Base-by-base conservation (phyloP, 1,139 yeast species). In the Geotrichum bryndzae region DNA sequence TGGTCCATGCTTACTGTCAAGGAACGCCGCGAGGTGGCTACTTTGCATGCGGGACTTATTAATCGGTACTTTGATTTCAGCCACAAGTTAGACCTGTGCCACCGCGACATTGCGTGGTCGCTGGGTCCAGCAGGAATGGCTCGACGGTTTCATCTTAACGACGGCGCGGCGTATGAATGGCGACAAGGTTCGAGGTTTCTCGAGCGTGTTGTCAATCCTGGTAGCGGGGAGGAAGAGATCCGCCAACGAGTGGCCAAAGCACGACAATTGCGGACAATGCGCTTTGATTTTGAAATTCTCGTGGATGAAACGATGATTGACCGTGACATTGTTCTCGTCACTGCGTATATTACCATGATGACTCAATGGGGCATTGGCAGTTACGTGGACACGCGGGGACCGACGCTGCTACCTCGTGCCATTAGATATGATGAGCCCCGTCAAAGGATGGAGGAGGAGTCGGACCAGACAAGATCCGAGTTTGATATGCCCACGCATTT, bases 281-380 rank as follows among this genome's bases (percentile, higher is more conserved):
- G 81, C 66, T 79, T 84, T 67, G 88, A 85, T 70, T 85, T 80
- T 72, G 88, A 84, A 71, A 68, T 85, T 61, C 73, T 82, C 55
- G 72, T 84, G 25, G 87, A 84, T 70, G 80, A 78, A 58, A 63
- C 70, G 5, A 73, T 75, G 64, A 73, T 83, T 55, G 84, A 82
- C 67, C 70, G 75, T 10, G 83, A 82, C 61, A 74, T 80, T 54
- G 87, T 82, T 0, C 69, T 85, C 60, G 81, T 84, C 15, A 83
- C 88, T 8, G 86, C 81, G 0, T 84, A 84, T 66, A 73, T 83
- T 62, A 78, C 86, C 22, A 84, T 85, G 84, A 75, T 82, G 72
- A 82, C 87, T 13, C 85, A 83, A 70, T 84, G 88, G 89, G 84
- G 85, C 22, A 71, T 77, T 60, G 85, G 86, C 38, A 81, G 77